Conservation (phyloP, 2,329 filamentous ascomycete species). For the Corniculantispora saksenae region DNA sequence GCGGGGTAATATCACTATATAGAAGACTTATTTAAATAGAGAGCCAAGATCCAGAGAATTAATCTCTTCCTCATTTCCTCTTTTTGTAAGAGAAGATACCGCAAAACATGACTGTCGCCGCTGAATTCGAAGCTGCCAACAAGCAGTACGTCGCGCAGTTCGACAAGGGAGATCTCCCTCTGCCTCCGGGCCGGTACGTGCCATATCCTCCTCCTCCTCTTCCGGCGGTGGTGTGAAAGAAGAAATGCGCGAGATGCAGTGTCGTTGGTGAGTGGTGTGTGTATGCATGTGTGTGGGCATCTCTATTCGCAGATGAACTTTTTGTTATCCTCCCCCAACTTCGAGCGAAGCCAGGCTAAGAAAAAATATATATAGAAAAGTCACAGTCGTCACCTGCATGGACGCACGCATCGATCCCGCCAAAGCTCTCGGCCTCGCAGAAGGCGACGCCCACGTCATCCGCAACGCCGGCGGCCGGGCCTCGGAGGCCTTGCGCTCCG, state of each 20-base stretch:
- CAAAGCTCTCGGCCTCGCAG: slow-evolving; percentile 66
- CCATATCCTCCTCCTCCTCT: background rate
- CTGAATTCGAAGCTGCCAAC: slow-evolving; percentile 36
- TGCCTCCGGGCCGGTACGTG: slow-evolving; percentile 61
- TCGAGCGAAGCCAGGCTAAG: background rate
- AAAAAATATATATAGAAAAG: slow-evolving; percentile 30
- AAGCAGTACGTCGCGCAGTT: slow-evolving; percentile 64
- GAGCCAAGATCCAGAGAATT: too few relatives aligned
- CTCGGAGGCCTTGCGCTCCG: slow-evolving; percentile 68
- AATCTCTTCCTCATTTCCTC: too few relatives aligned
- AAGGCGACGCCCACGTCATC: slow-evolving; percentile 78
- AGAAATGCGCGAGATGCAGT: background rate
- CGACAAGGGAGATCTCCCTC: slow-evolving; percentile 63
- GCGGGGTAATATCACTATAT: background rate
- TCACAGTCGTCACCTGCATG: slow-evolving; percentile 70
- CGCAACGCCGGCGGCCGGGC: slow-evolving; percentile 71
- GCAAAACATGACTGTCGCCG: slow-evolving; percentile 23
- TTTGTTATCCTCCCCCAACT: background rate
- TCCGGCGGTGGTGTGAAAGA: background rate
- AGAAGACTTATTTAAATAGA: too few relatives aligned
- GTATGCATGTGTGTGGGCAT: too few relatives aligned
- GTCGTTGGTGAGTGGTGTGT: slow-evolving; percentile 1
- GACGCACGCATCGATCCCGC: slow-evolving; percentile 73
- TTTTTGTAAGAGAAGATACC: background rate
- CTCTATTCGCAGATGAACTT: too few relatives aligned